These are phyloP conservation scores for Coemansia sp. DNA, from an alignment of 192 early-diverging fungal genomes.

Conservation along the genomic window DNA sequence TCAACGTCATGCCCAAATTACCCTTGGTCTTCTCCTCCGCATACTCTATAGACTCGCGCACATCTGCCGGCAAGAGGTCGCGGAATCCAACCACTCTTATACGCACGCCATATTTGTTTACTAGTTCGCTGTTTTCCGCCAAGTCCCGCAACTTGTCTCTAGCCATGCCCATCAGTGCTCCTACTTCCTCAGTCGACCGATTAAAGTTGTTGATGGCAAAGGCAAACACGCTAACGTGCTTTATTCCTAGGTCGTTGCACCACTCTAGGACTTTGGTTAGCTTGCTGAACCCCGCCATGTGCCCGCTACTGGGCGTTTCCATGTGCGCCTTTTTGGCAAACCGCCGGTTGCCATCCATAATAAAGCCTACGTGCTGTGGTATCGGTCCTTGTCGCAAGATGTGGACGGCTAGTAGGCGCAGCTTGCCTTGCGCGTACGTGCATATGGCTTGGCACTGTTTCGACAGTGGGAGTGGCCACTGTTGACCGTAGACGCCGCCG, in stretches of 20 bases:
- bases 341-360: conserved; percentile 98
- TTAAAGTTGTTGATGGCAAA: conserved; percentile 99
- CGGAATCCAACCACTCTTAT: conserved; percentile 82
- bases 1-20: conserved; percentile 72
- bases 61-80: conserved; percentile 63
- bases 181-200: conserved; percentile 79
- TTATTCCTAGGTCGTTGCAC: conserved; percentile 82
- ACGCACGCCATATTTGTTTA: conserved; percentile 66
- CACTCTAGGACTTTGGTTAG: conserved; percentile 84
- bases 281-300: conserved; percentile 75
- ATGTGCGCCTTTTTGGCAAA: conserved; percentile 68
- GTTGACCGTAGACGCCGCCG: conserved; percentile 4
- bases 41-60: conserved; percentile 58
- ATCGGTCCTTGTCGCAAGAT: conserved; percentile 69
- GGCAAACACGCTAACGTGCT: conserved; percentile 89
- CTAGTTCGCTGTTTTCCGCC: conserved; percentile 64
- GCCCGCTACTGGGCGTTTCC: conserved; percentile 62
- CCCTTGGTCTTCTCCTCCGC: conserved; percentile 66
- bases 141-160: conserved; percentile 75
- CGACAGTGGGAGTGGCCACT: conserved; percentile 2
- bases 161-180: conserved; percentile 79
- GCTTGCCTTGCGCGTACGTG: not conserved
- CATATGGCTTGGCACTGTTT: conserved; percentile 13
- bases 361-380: conserved; percentile 89
- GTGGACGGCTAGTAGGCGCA: conserved; percentile 14